Percentiles rank a stretch among this genome's conserved stretches.
phyloP scores from a whole-genome alignment of 2,329 filamentous ascomycete genomes.

The Cytospora schulzeri region DNA sequence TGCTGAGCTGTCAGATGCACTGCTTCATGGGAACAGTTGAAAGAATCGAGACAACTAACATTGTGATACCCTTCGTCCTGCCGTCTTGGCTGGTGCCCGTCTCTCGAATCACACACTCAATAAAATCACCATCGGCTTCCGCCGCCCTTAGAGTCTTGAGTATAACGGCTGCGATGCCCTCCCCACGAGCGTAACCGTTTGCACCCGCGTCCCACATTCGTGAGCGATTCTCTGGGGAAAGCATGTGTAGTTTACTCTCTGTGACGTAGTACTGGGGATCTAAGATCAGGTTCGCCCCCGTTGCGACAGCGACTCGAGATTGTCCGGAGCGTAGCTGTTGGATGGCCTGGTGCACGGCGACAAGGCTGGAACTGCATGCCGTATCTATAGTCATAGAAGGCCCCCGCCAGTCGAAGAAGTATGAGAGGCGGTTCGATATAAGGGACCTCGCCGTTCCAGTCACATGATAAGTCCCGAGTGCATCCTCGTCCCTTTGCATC shows the following conservation, averaged over 20 bases:
- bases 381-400: slow-evolving; percentile 47
- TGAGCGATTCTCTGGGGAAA: slow-evolving; percentile 41
- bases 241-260: slow-evolving; percentile 41
- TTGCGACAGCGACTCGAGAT: slow-evolving; percentile 37
- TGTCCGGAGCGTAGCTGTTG: slow-evolving; percentile 38
- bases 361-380: slow-evolving; percentile 44
- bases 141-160: slow-evolving; percentile 50
- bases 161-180: slow-evolving; percentile 49
- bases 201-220: slow-evolving; percentile 48
- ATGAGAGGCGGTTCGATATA: slow-evolving; percentile 43
- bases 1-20: background rate
- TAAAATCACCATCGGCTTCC: slow-evolving; percentile 45
- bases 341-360: slow-evolving; percentile 43
- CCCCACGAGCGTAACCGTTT: slow-evolving; percentile 55
- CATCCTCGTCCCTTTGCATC: slow-evolving; percentile 26
- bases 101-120: slow-evolving; percentile 45
- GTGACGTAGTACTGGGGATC: slow-evolving; percentile 40
- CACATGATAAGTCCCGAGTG: slow-evolving; percentile 34
- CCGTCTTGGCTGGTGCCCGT: slow-evolving; percentile 50
- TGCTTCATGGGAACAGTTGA: background rate
- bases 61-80: slow-evolving; percentile 48
- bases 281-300: slow-evolving; percentile 39
- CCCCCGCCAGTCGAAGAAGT: slow-evolving; percentile 44
- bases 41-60: no score
- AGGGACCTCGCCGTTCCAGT: slow-evolving; percentile 38